These are phyloP conservation scores for Pythium dissimile DNA, from an alignment of 352 stramenopile species.

Conservation along the genomic window DNA sequence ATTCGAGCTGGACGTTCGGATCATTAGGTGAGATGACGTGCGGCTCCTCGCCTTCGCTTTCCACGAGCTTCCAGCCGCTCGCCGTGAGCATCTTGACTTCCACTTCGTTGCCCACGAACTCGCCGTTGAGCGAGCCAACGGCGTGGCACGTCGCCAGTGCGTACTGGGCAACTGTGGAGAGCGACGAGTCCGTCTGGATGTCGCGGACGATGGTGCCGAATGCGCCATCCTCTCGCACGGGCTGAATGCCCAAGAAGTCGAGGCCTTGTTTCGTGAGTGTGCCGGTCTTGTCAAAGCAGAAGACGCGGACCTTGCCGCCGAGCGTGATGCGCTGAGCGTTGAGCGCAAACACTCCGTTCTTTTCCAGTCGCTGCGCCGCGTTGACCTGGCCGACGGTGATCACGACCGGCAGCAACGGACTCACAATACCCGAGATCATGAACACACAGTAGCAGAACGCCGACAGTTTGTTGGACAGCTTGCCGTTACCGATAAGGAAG, in stretches of 20 bases:
- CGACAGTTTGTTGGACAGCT: conserved; percentile 67
- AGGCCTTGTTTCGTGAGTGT: conserved; percentile 90
- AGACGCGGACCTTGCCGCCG: conserved; percentile 84
- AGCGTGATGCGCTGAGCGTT: conserved; percentile 84
- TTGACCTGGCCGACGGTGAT: conserved; percentile 88
- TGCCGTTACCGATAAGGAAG: conserved; percentile 62
- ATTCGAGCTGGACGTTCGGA: conserved; percentile 39
- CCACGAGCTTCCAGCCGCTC: conserved; percentile 63
- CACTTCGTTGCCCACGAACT: conserved; percentile 85
- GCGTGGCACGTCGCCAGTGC: conserved; percentile 83
- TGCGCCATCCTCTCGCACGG: conserved; percentile 24
- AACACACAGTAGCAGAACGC: conserved; percentile 78
- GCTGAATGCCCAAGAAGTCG: conserved; percentile 69
- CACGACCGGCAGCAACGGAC: conserved; percentile 83
- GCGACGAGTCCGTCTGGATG: neutral
- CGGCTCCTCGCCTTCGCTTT: conserved; percentile 17
- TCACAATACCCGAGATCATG: conserved; percentile 73
- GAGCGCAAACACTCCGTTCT: conserved; percentile 76
- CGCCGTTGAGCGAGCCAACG: conserved; percentile 57
- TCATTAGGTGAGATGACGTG: conserved; percentile 40
- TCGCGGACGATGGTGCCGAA: conserved; percentile 16
- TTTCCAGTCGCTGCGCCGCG: conserved; percentile 69
- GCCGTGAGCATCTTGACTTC: conserved; percentile 87
- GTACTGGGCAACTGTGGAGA: conserved; percentile 28
- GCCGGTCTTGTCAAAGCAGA: conserved; percentile 92